Evolutionary conservation across 2,329 filamentous ascomycete species (phyloP).

Genomic region (Penicillium crustosum): DNA sequence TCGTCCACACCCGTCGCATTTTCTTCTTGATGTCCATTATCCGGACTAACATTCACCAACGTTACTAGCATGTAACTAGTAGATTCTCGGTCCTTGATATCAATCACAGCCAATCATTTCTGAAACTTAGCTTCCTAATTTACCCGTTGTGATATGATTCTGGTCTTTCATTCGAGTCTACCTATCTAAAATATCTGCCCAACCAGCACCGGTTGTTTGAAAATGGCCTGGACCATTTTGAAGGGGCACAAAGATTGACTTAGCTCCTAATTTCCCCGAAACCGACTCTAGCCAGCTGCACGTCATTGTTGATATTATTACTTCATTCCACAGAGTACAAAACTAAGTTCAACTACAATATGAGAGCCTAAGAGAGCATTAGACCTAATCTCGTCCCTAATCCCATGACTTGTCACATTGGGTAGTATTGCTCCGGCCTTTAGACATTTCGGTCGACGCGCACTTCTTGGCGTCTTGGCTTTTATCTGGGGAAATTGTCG

Average conservation of each 20-base stretch:
- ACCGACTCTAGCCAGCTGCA: constrained; percentile 2
- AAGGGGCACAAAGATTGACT: constrained; percentile 10
- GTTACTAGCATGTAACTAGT: not conserved
- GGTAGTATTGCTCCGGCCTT: constrained; percentile 1
- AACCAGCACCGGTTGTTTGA: constrained; percentile 14
- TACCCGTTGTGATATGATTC: constrained; percentile 21
- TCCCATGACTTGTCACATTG: constrained; percentile 6
- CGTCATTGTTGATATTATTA: constrained; percentile 17
- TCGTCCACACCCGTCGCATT: constrained; percentile 5
- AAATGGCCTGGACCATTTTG: constrained; percentile 20
- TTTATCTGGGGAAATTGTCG: constrained; percentile 26
- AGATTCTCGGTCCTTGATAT: constrained; percentile 5
- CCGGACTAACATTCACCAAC: constrained; percentile 24
- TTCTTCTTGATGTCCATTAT: constrained; percentile 9
- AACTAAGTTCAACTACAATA: not conserved
- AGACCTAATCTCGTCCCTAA: not conserved
- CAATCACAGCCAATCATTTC: constrained; percentile 16
- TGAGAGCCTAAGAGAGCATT: not conserved
- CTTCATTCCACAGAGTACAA: not conserved
- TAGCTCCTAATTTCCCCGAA: constrained; percentile 26
- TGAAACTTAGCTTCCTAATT: constrained; percentile 23
- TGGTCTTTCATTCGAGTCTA: constrained; percentile 7
- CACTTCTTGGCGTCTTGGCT: constrained; percentile 24
- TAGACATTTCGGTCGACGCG: not conserved
- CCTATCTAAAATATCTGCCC: constrained; percentile 14